Evolutionary conservation across 2,329 filamentous ascomycete genomes (phyloP).

Genomic region (Neurospora sp.): DNA sequence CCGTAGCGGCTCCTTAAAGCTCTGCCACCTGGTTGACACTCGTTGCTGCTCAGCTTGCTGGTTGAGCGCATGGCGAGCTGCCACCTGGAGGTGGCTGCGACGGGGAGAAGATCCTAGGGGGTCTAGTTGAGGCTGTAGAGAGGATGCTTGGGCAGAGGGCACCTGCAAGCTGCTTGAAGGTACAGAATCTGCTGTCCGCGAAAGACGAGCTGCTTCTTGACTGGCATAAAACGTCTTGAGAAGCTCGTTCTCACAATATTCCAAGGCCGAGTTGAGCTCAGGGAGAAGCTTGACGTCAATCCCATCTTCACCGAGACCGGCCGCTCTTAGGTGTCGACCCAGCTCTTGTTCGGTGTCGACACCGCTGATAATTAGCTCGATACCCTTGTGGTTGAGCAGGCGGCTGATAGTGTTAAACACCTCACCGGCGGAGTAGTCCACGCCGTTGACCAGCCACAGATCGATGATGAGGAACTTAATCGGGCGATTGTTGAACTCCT

Average conservation of each 20-base stretch:
- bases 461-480: constrained; percentile 89
- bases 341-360: constrained; percentile 67
- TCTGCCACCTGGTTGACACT: constrained; percentile 59
- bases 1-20: constrained; percentile 80
- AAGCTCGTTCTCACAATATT: constrained; percentile 90
- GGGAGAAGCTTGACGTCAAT: constrained; percentile 73
- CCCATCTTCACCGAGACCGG: constrained; percentile 67
- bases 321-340: constrained; percentile 68
- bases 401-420: constrained; percentile 89
- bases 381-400: constrained; percentile 64
- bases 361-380: constrained; percentile 75
- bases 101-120: constrained; percentile 68
- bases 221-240: constrained; percentile 69
- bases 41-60: constrained; percentile 47
- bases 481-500: constrained; percentile 64
- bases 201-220: constrained; percentile 48
- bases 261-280: constrained; percentile 83
- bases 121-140: constrained; percentile 24
- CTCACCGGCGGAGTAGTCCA: constrained; percentile 94
- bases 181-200: constrained; percentile 24
- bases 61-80: constrained; percentile 64
- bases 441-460: constrained; percentile 76
- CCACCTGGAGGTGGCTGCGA: constrained; percentile 64
- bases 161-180: constrained; percentile 38
- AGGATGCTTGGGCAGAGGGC: constrained; percentile 26